These are phyloP conservation scores for Aspergillus novoparasiticus DNA, from an alignment of 2,329 filamentous ascomycete genomes.

Conservation along the genomic window DNA sequence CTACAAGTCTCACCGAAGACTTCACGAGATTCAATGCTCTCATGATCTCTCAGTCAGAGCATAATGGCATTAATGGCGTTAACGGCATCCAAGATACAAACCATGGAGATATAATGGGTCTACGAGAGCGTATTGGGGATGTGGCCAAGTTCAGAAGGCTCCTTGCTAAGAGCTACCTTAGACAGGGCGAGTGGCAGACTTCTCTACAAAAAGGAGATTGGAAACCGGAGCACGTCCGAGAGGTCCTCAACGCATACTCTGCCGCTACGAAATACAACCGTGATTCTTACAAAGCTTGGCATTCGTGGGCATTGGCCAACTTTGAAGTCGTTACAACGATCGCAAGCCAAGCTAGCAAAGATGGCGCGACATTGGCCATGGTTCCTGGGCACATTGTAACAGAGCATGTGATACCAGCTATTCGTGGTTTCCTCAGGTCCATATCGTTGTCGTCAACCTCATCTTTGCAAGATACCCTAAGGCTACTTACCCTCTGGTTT, in stretches of 20 bases:
- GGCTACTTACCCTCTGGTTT: slow-evolving; percentile 94
- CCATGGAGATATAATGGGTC: slow-evolving; percentile 40
- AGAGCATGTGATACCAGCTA: slow-evolving; percentile 90
- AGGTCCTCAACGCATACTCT: slow-evolving; percentile 87
- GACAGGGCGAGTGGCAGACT: slow-evolving; percentile 95
- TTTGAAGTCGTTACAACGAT: slow-evolving; percentile 94
- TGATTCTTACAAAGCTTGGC: slow-evolving; percentile 98
- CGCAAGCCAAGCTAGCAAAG: slow-evolving; percentile 66
- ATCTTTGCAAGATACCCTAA: slow-evolving; percentile 91
- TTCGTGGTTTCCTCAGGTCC: slow-evolving; percentile 96
- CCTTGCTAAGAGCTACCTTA: slow-evolving; percentile 91
- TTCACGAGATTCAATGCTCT: slow-evolving; percentile 51
- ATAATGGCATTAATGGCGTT: slow-evolving; percentile 49
- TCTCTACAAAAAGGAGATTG: slow-evolving; percentile 83
- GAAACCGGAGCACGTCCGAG: slow-evolving; percentile 81
- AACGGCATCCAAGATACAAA: slow-evolving; percentile 50
- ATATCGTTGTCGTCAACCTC: slow-evolving; percentile 90
- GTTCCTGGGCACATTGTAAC: slow-evolving; percentile 70
- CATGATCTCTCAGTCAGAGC: slow-evolving; percentile 38
- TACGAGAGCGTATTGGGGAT: slow-evolving; percentile 49
- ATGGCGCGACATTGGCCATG: slow-evolving; percentile 48
- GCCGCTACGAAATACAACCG: slow-evolving; percentile 93
- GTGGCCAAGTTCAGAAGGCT: slow-evolving; percentile 65
- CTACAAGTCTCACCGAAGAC: slow-evolving; percentile 61
- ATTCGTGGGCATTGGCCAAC: slow-evolving; percentile 96